Evolutionary conservation across 2,329 filamentous ascomycete species (phyloP).

Genomic region (Reticulascus tulasneorum): DNA sequence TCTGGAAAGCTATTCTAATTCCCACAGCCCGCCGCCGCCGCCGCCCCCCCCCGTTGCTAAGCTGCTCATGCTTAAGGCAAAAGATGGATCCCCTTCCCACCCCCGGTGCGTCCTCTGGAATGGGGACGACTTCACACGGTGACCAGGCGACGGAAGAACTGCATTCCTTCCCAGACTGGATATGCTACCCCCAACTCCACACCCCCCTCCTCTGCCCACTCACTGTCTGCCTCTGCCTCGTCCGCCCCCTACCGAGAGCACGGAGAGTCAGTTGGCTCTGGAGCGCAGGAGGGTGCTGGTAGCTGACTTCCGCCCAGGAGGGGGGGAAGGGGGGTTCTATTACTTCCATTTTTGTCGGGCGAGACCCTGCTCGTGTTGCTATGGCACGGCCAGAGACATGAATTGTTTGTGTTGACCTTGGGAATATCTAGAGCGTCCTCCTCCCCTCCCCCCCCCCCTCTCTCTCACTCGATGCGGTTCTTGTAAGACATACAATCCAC

Average conservation of each 20-base stretch:
- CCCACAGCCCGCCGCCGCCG: too few species aligned
- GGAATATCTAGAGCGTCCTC: too few species aligned
- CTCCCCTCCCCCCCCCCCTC: too few species aligned
- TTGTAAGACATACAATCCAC: constrained; percentile 14
- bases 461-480: constrained; percentile 9
- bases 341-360: constrained; percentile 13
- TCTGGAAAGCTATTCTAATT: too few species aligned
- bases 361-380: constrained; percentile 10
- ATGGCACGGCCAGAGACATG: constrained; percentile 12
- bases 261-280: constrained; percentile 9
- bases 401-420: constrained; percentile 15
- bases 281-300: constrained; percentile 10
- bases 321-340: too few species aligned
- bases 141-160: constrained; percentile 9
- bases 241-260: constrained; percentile 12
- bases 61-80: constrained; percentile 6
- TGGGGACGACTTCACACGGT: constrained; percentile 12
- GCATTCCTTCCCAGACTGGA: constrained; percentile 13
- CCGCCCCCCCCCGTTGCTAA: constrained; percentile 4
- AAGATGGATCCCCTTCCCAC: neutral
- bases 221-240: neutral
- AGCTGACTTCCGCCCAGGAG: too few species aligned
- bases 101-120: constrained; percentile 10
- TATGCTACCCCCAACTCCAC: constrained; percentile 5
- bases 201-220: neutral